Percentiles rank a stretch among this genome's conserved stretches.
Conservation (phyloP, 2,329 filamentous ascomycete genomes). For the Fusarium chuoi region DNA sequence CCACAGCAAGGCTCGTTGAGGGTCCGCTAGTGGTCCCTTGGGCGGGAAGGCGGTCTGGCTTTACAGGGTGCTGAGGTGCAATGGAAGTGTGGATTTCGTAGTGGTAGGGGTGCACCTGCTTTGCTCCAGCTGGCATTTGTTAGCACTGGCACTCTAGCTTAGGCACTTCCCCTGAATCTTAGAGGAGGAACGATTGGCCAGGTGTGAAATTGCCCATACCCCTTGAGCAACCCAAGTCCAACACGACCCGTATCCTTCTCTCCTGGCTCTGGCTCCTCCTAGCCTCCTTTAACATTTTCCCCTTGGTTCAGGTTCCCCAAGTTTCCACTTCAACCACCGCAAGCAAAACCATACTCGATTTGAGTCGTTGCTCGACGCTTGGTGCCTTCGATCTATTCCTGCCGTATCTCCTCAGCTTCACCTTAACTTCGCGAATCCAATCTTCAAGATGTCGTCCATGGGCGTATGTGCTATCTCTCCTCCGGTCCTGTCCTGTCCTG, state of each 20-base stretch:
- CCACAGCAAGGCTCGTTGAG: slow-evolving; percentile 29
- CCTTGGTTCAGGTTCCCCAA: slow-evolving; percentile 43
- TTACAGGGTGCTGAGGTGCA: slow-evolving; percentile 26
- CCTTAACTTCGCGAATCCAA: slow-evolving; percentile 29
- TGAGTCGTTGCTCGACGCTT: slow-evolving; percentile 38
- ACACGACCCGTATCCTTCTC: slow-evolving; percentile 43
- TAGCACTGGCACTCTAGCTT: slow-evolving; percentile 26
- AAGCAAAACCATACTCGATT: slow-evolving; percentile 43
- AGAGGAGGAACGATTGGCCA: slow-evolving; percentile 48
- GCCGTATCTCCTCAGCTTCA: slow-evolving; percentile 30
- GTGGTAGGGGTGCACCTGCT: slow-evolving; percentile 23
- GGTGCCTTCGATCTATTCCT: slow-evolving; percentile 34
- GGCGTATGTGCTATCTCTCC: slow-evolving; percentile 46
- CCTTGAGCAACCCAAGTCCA: slow-evolving; percentile 41
- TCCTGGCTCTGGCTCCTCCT: slow-evolving; percentile 40
- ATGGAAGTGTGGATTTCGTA: slow-evolving; percentile 33
- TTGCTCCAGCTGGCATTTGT: slow-evolving; percentile 10
- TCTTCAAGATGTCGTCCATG: slow-evolving; percentile 48
- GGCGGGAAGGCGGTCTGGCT: slow-evolving; percentile 44
- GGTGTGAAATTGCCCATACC: slow-evolving; percentile 48
- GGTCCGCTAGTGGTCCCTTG: slow-evolving; percentile 35
- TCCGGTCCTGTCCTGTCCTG: not conserved
- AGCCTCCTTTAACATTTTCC: slow-evolving; percentile 49
- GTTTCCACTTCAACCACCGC: slow-evolving; percentile 44
- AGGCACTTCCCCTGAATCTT: slow-evolving; percentile 45